Evolutionary conservation across 2,329 filamentous ascomycete genomes (phyloP).

Genomic region (Aspergillus alliaceus): DNA sequence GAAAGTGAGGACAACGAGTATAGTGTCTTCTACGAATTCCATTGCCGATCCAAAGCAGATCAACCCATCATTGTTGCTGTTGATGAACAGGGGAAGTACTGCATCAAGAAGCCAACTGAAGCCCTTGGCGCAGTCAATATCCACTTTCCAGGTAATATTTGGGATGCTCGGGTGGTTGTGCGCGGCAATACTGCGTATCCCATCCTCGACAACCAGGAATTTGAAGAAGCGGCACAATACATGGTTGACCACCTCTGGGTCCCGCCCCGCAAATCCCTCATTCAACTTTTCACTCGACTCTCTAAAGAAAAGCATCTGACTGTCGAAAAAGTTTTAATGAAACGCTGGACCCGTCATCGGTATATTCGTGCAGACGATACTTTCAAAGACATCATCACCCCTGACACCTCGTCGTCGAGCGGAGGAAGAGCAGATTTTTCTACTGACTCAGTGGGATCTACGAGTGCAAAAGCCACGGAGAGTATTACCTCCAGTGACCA

Average conservation of each 20-base stretch:
- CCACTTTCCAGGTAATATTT: conserved; percentile 39
- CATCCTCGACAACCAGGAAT: conserved; percentile 20
- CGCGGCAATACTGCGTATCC: conserved; percentile 27
- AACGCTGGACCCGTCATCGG: conserved; percentile 33
- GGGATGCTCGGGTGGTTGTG: conserved; percentile 40
- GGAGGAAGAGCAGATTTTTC: neutral
- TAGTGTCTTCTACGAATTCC: conserved; percentile 39
- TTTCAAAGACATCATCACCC: neutral
- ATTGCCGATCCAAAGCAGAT: conserved; percentile 35
- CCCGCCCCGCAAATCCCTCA: conserved; percentile 22
- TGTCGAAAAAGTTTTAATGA: conserved; percentile 36
- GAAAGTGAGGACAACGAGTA: conserved; percentile 23
- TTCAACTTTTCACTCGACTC: conserved; percentile 29
- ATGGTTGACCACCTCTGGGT: conserved; percentile 38
- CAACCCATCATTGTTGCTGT: conserved; percentile 33
- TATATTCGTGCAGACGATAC: conserved; percentile 15
- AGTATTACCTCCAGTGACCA: conserved; percentile 7
- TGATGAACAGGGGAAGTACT: conserved; percentile 31
- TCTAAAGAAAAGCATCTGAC: conserved; percentile 23
- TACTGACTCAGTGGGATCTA: neutral
- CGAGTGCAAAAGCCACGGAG: neutral
- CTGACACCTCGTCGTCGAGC: neutral
- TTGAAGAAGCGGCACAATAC: conserved; percentile 28
- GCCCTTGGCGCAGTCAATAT: conserved; percentile 37
- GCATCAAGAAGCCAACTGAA: conserved; percentile 24